Evolutionary conservation across 2,329 filamentous ascomycete species (phyloP).

Genomic region (Arthroderma sp.): DNA sequence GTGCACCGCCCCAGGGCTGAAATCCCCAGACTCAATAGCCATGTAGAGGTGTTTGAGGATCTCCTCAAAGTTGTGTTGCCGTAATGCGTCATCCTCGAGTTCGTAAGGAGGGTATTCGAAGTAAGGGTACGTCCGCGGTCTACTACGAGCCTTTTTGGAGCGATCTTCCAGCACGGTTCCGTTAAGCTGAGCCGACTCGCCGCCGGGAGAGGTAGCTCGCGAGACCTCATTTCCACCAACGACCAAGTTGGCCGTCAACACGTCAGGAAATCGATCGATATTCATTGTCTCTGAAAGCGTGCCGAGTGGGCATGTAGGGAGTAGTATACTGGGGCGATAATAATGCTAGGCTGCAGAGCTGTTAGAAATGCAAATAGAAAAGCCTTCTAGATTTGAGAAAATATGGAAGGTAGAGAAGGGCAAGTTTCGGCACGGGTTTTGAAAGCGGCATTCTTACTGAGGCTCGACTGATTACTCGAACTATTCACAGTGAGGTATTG

Average conservation of each 20-base stretch:
- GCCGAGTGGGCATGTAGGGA: neutral
- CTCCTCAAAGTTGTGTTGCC: constrained; percentile 67
- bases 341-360: neutral
- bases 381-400: neutral
- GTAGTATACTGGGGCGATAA: neutral
- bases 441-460: neutral
- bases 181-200: constrained; percentile 37
- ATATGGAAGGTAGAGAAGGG: neutral
- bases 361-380: neutral
- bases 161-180: constrained; percentile 37
- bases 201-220: constrained; percentile 72
- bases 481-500: neutral
- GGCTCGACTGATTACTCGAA: neutral
- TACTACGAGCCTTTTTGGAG: constrained; percentile 54
- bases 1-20: constrained; percentile 82
- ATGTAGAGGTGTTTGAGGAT: constrained; percentile 93
- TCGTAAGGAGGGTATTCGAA: constrained; percentile 79
- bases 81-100: constrained; percentile 66
- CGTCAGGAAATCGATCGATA: constrained; percentile 10
- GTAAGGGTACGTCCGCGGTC: constrained; percentile 85
- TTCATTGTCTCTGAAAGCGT: neutral
- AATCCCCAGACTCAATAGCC: constrained; percentile 81
- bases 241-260: constrained; percentile 8
- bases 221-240: constrained; percentile 48
- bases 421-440: neutral